Base-by-base conservation (phyloP, 768 basidiomycete genomes). In the Sarcomyxa edulis region DNA sequence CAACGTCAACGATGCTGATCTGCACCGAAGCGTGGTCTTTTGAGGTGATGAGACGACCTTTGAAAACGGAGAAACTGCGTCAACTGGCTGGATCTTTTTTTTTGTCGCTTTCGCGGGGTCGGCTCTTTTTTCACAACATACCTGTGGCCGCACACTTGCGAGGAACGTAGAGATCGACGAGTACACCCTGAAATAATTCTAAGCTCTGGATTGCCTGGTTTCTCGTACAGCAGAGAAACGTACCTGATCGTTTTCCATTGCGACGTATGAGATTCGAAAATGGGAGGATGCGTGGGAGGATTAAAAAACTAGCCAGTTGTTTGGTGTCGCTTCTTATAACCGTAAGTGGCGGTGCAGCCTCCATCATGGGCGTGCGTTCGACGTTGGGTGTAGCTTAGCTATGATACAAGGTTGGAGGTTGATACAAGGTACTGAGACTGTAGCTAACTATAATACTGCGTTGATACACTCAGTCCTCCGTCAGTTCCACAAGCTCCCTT, bases 161-260 rank as follows among this genome's bases (percentile, higher is more conserved):
- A 67, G 96, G 96, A 60, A 98, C 94, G 74, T 99, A 99, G 69
- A 99, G 93, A 77, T 98, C 96, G 60, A 99, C 96, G 65, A 99
- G 94, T 62, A 89, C 75, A 70, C 96, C 95, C 90, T 96, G 46
- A 27, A 49, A 37, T 20, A 35, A 45, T 45, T 24, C 6, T 22
- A n/a, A 27, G 12, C 44, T 7, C 42, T 16, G 21, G 29, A 14
- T 49, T 10, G 21, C 11, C n/a, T 16, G 4, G n/a, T n/a, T 15
- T 9, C 8, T 5, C 3, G 2, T 22, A 11, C 16, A 30, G 20
- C 8, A 24, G 9, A n/a, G n/a, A 14, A 31, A 19, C 81, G 46
- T 58, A 87, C 88, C 69, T 83, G 78, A 63, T 89, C 88, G 85
- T 91, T 91, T 80, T 91, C 86, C 88, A 91, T 91, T 35, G 24